These are phyloP conservation scores for Lenwebbia sp. DNA, from an alignment of 345 rosid species.

Conservation along the genomic window DNA sequence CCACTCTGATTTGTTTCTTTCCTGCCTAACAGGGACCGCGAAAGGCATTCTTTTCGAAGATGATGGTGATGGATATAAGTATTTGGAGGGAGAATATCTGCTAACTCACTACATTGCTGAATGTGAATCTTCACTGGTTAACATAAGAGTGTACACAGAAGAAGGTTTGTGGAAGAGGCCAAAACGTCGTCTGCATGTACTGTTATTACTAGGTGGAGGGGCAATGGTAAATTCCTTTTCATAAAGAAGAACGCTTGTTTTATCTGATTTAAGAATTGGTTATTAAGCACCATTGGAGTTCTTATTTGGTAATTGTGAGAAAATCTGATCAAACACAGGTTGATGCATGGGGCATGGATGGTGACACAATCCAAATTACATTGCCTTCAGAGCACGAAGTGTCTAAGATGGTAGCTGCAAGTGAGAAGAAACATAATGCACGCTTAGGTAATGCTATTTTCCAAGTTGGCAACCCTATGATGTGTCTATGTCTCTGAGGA, in stretches of 20 bases:
- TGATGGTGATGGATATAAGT: slow-evolving; percentile 85
- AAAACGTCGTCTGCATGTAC: slow-evolving; percentile 53
- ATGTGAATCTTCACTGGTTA: slow-evolving; percentile 42
- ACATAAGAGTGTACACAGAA: slow-evolving; percentile 40
- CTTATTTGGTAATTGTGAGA: background rate
- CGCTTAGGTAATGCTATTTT: slow-evolving; percentile 44
- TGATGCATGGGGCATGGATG: slow-evolving; percentile 81
- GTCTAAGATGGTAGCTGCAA: slow-evolving; percentile 26
- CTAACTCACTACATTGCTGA: slow-evolving; percentile 60
- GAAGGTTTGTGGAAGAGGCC: slow-evolving; percentile 91
- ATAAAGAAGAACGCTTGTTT: background rate
- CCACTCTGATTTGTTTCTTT: background rate
- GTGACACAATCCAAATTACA: slow-evolving; percentile 47
- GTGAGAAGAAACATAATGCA: slow-evolving; percentile 39
- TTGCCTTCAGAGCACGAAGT: slow-evolving; percentile 50
- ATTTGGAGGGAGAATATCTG: slow-evolving; percentile 47
- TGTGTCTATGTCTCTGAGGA: background rate
- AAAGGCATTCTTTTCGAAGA: slow-evolving; percentile 70
- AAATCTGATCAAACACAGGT: slow-evolving; percentile 31
- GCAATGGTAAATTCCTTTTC: slow-evolving; percentile 43
- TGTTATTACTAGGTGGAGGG: slow-evolving; percentile 69
- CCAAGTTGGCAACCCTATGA: background rate
- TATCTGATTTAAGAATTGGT: background rate
- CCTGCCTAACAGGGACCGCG: slow-evolving; percentile 42
- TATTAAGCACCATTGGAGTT: background rate